Conservation (phyloP, 306 rosid species). For the Mimosa bimucronata region DNA sequence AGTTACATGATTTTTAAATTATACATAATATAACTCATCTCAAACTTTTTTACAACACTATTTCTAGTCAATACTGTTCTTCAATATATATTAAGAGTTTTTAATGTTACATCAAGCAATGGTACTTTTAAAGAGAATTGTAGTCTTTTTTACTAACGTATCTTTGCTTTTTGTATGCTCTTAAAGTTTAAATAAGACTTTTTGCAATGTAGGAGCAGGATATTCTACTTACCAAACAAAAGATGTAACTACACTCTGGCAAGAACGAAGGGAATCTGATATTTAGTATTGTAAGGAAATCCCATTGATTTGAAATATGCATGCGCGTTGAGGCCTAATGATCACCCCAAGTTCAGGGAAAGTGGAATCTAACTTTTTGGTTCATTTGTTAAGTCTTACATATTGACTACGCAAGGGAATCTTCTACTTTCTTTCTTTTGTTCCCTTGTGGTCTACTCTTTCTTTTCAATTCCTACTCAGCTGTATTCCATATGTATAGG, state of each 20-base stretch:
- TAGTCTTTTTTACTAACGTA: neutral
- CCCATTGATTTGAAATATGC: slow-evolving; percentile 10
- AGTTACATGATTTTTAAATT: neutral
- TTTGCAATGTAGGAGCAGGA: neutral
- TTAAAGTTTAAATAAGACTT: neutral
- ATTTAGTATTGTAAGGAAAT: neutral
- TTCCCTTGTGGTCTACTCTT: slow-evolving; percentile 33
- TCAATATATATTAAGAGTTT: neutral
- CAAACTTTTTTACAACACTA: neutral
- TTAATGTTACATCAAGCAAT: neutral
- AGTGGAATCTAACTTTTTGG: slow-evolving; percentile 12
- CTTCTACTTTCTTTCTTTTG: slow-evolving; percentile 29
- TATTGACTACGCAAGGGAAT: slow-evolving; percentile 31
- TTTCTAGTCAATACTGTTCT: neutral
- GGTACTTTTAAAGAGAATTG: neutral
- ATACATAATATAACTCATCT: neutral
- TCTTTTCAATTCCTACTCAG: slow-evolving; percentile 8
- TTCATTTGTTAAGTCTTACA: neutral
- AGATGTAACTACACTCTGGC: neutral
- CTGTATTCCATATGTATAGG: neutral
- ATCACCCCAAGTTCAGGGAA: slow-evolving; percentile 46
- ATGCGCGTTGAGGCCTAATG: slow-evolving; percentile 44
- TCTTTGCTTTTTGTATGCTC: neutral
- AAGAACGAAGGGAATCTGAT: neutral
- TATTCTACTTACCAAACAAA: neutral